Evolutionary conservation across 345 rosid species (phyloP), one percentile per base, ranked within the genome.

Genomic region (Iberis pinnata): DNA sequence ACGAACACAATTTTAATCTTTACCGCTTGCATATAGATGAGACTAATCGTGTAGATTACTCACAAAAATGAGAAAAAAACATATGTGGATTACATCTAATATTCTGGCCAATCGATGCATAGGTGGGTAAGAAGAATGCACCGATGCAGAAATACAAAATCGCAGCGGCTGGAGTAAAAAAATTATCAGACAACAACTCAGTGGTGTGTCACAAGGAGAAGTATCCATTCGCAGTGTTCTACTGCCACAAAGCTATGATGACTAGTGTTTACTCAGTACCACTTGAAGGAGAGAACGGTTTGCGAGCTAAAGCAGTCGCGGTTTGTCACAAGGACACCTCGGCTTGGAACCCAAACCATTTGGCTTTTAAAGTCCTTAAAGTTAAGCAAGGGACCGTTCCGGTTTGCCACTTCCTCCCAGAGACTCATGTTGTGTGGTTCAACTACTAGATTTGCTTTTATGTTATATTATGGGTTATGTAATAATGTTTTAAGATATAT

Each of bases 131-230:
- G 60, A 63, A 35, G 67, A 67, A 36, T 49, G 61, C 55, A 53
- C 71, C 61, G 19, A n/a, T 47, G 73, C 89, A 82, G 53, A 67
- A 71, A 53, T 84, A 78, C 57, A 66, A 58, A 27, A 74, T 87
- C 18, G 49, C 45, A 4, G 68, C 47, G 9, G 75, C 42, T 8
- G 80, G 73, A 13, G 63, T 61, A 9, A 74, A 69, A 76, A 78
- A 71, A 73, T 27, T 78, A 24, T 32, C 63, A 4, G 71, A 69
- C 14, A 61, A 72, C 22, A 80, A 72, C 20, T 64, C 77, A 1
- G 89, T 80, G 25, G 84, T 75, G 32, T 90, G 98, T 67, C 96
- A 90, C 71, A 87, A 90, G 76, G 79, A 80, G 68, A 78, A 81
- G 51, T 90, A 77, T 43, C 63, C 83, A 15, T 84, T 82, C 47